A percentile compares a stretch with the other conserved stretches of the same genome.
Evolutionary conservation across 257 asterid genomes (phyloP).

Genomic region (Catharanthus roseus): DNA sequence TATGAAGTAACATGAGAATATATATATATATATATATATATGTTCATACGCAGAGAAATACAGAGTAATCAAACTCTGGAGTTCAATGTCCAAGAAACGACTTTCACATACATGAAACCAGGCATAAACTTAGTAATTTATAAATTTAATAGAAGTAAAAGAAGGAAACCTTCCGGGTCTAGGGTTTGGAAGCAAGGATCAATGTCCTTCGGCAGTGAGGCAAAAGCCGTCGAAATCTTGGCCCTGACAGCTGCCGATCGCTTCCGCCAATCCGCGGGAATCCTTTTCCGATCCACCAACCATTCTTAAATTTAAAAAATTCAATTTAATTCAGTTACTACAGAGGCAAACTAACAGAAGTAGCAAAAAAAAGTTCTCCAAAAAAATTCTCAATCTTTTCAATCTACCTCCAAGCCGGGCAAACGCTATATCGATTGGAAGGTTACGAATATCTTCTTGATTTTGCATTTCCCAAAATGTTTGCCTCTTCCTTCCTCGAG

Average conservation of each 20-base stretch:
- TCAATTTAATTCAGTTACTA: neutral
- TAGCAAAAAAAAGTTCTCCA: neutral
- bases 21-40: too few species aligned
- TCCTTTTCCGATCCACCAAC: slow-evolving; percentile 94
- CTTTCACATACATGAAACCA: neutral
- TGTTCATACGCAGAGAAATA: neutral
- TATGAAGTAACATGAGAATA: neutral
- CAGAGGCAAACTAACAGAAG: neutral
- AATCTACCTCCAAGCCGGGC: slow-evolving; percentile 84
- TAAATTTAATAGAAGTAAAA: neutral
- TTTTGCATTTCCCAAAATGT: slow-evolving; percentile 38
- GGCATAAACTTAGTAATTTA: neutral
- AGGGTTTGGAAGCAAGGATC: slow-evolving; percentile 80
- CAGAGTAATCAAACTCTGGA: neutral
- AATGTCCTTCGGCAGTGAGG: slow-evolving; percentile 70
- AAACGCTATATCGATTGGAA: slow-evolving; percentile 92
- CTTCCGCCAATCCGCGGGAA: slow-evolving; percentile 87
- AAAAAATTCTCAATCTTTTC: neutral
- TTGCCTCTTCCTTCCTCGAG: neutral
- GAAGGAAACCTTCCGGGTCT: slow-evolving; percentile 58
- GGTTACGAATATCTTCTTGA: slow-evolving; percentile 66
- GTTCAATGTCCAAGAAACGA: neutral
- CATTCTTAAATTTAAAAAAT: slow-evolving; percentile 54
- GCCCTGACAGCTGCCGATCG: slow-evolving; percentile 73
- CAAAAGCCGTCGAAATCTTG: slow-evolving; percentile 64